Evolutionary conservation across 2,329 filamentous ascomycete species (phyloP), one percentile per base, ranked within the genome.

Genomic region (Fusarium tanahbumbuense): DNA sequence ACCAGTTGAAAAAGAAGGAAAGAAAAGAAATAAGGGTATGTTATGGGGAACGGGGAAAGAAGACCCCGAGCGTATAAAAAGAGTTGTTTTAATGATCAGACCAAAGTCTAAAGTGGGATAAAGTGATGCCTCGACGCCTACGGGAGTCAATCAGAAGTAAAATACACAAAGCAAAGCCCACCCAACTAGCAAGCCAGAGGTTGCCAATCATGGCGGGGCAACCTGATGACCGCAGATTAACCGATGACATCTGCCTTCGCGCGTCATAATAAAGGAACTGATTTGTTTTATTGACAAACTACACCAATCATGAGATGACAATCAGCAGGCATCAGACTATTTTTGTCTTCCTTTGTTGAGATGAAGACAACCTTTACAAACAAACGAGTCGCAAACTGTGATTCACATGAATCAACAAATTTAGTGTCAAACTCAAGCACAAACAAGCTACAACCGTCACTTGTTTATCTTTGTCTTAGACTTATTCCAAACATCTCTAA

Each of bases 121-220:
- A 59, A 59, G 55, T 57, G 47, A 61, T 61, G 46, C 23, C 49
- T 53, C 23, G 7, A 53, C 12, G 23, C 34, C 41, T 28, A 28
- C 28, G 28, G 28, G 34, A 22, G 34, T 60, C 64, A 69, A 64
- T 65, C 67, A 69, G 56, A 71, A 72, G 65, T 61, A 75, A 76
- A 75, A 74, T 68, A 72, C 68, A 75, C 63, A 73, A 67, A 74
- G 73, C 68, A 73, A 67, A 75, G 73, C 68, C 74, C 64, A 72
- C 63, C 62, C 57, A 60, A 48, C 60, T 50, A 67, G 47, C 67
- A 57, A 23, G 27, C 70, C 66, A 69, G 45, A 54, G 45, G 64
- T 64, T 67, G 69, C 58, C 53, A 70, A 68, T 46, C 62, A 74
- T 71, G 76, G 78, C 76, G 78, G 78, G 78, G 78, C 77, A 77